Evolutionary conservation across 192 early-diverging fungal genomes (phyloP).

Genomic region (Backusella mclennaniae): DNA sequence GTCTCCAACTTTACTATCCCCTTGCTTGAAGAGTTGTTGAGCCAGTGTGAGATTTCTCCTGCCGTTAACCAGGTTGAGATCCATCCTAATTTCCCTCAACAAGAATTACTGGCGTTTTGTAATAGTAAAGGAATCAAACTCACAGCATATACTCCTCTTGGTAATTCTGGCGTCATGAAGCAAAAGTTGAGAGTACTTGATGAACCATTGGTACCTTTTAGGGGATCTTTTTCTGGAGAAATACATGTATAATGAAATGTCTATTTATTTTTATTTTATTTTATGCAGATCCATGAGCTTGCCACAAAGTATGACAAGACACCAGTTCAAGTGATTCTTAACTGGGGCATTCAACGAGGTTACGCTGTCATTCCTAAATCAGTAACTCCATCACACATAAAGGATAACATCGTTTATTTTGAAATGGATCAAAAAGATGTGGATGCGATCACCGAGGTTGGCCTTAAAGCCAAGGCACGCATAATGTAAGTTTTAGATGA

Average conservation of each 20-base stretch:
- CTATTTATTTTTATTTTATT: not conserved
- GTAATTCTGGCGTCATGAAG: constrained; percentile 28
- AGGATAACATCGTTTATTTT: constrained; percentile 53
- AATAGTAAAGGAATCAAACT: constrained; percentile 63
- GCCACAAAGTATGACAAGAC: constrained; percentile 45
- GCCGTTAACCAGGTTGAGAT: constrained; percentile 83
- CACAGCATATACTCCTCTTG: constrained; percentile 82
- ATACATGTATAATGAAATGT: not conserved
- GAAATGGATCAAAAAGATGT: constrained; percentile 23
- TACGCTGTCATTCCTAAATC: constrained; percentile 69
- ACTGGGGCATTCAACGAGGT: constrained; percentile 52
- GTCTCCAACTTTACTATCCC: constrained; percentile 63
- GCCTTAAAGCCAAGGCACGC: constrained; percentile 7
- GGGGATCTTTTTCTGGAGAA: not conserved
- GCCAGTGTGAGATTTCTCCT: constrained; percentile 43
- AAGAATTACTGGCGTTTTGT: constrained; percentile 72
- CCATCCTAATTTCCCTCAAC: constrained; percentile 71
- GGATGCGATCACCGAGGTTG: constrained; percentile 23
- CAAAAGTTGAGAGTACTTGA: too few relatives aligned
- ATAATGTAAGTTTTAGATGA: not conserved
- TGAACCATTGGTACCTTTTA: not conserved
- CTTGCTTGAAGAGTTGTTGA: constrained; percentile 33
- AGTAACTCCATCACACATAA: constrained; percentile 46
- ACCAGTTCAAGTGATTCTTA: constrained; percentile 50
- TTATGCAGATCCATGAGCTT: constrained; percentile 42